Evolutionary conservation across 2,329 filamentous ascomycete species (phyloP).

Genomic region (Alternaria burnsii): DNA sequence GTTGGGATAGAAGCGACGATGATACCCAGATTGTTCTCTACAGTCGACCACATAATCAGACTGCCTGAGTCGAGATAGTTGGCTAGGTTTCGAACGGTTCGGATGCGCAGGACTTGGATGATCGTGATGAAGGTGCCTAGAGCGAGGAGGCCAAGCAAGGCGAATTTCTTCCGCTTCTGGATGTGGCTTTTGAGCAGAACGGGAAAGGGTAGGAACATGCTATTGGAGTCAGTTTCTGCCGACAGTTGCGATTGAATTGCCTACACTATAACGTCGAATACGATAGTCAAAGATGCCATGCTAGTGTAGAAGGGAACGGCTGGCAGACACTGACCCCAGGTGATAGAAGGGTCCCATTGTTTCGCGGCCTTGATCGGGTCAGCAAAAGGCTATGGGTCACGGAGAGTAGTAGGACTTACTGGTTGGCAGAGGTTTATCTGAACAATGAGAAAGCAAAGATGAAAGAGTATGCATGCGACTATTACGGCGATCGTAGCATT

Average conservation of each 20-base stretch:
- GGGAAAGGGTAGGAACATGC: conserved; percentile 26
- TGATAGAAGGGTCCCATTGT: conserved; percentile 25
- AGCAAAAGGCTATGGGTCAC: neutral
- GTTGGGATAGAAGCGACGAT: conserved; percentile 26
- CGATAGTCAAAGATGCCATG: conserved; percentile 23
- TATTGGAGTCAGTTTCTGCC: neutral
- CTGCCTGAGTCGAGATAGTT: conserved; percentile 26
- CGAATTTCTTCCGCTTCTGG: conserved; percentile 24
- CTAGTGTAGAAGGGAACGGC: conserved; percentile 26
- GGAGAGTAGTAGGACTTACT: neutral
- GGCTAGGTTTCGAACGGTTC: conserved; percentile 19
- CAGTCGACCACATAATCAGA: conserved; percentile 27
- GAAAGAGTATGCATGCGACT: conserved; percentile 21
- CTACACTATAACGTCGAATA: conserved; percentile 24
- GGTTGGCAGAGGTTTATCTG: conserved; percentile 27
- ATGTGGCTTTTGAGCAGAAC: conserved; percentile 20
- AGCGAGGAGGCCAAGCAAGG: conserved; percentile 19
- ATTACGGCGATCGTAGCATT: conserved; percentile 18
- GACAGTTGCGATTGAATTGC: neutral
- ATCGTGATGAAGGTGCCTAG: conserved; percentile 26
- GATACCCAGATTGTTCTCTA: conserved; percentile 29
- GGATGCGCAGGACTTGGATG: conserved; percentile 25
- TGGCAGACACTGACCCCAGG: conserved; percentile 19
- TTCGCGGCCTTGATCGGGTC: conserved; percentile 12
- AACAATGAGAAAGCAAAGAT: conserved; percentile 20